Evolutionary conservation across 1,139 yeast genomes (phyloP).

Genomic region (Pichia sp.): DNA sequence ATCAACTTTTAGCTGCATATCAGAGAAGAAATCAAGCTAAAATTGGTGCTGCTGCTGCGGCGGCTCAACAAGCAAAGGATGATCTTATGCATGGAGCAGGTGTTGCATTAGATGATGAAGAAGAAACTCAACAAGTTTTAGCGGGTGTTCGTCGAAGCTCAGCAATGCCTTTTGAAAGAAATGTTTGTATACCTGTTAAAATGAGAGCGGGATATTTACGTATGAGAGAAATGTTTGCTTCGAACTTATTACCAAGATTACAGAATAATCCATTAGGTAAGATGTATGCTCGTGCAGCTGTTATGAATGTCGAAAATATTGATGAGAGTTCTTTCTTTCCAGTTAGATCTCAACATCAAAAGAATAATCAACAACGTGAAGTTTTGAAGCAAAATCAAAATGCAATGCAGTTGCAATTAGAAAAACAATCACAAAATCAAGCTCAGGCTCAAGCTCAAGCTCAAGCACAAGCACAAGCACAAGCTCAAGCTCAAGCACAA

Average conservation of each 20-base stretch:
- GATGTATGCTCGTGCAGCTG: constrained; percentile 69
- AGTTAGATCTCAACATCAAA: constrained; percentile 52
- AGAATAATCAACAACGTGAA: constrained; percentile 19
- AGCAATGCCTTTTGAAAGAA: constrained; percentile 78
- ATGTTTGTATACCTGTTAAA: constrained; percentile 64
- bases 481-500: constrained; percentile 2
- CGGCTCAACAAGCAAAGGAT: constrained; percentile 47
- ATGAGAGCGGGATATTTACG: constrained; percentile 67
- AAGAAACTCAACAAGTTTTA: constrained; percentile 87
- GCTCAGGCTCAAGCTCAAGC: constrained; percentile 5
- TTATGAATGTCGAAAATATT: constrained; percentile 60
- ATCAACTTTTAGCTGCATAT: constrained; percentile 77
- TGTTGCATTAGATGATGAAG: constrained; percentile 61
- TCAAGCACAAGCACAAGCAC: constrained; percentile 6
- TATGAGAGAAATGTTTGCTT: constrained; percentile 78
- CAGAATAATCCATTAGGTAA: constrained; percentile 53
- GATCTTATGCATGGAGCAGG: constrained; percentile 37
- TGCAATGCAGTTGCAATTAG: constrained; percentile 20
- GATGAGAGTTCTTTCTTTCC: constrained; percentile 46
- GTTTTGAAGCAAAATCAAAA: constrained; percentile 10
- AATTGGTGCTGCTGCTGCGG: constrained; percentile 74
- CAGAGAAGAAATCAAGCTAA: constrained; percentile 91
- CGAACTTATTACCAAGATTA: constrained; percentile 44
- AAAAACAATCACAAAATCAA: constrained; percentile 15
- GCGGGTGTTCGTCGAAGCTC: constrained; percentile 82